These are phyloP conservation scores for Alternaria postmessia DNA, from an alignment of 2,329 filamentous ascomycete species.

Conservation along the genomic window DNA sequence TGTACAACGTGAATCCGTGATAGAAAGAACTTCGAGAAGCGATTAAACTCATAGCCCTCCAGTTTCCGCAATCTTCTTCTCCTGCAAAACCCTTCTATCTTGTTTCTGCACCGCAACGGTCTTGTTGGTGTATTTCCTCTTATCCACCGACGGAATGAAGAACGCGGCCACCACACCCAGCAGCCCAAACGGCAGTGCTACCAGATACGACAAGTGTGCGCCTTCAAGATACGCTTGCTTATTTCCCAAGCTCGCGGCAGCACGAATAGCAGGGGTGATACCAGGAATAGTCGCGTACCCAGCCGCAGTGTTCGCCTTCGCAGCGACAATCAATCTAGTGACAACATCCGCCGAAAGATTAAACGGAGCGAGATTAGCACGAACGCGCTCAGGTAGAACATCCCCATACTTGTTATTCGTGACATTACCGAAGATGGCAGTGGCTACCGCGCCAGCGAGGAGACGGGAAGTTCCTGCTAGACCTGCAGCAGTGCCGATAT, in stretches of 20 bases:
- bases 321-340: constrained; percentile 30
- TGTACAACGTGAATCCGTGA: not conserved
- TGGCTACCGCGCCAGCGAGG: constrained; percentile 40
- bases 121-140: constrained; percentile 38
- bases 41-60: not conserved
- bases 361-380: constrained; percentile 26
- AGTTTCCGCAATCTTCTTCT: constrained; percentile 24
- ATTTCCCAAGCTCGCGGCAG: constrained; percentile 36
- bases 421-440: constrained; percentile 39
- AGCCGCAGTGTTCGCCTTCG: constrained; percentile 33
- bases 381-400: constrained; percentile 23
- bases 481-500: constrained; percentile 43
- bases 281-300: constrained; percentile 40
- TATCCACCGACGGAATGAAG: constrained; percentile 38
- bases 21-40: not conserved
- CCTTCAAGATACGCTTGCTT: constrained; percentile 41
- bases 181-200: constrained; percentile 43
- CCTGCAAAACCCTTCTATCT: constrained; percentile 33
- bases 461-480: constrained; percentile 40
- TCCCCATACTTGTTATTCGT: constrained; percentile 40
- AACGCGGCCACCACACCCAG: constrained; percentile 38
- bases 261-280: constrained; percentile 37
- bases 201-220: constrained; percentile 39
- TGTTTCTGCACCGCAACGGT: constrained; percentile 38
- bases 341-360: constrained; percentile 24